Percentiles rank a stretch among this genome's conserved stretches.
Conservation (phyloP, 352 stramenopile species). For the Globisporangium nunn region DNA sequence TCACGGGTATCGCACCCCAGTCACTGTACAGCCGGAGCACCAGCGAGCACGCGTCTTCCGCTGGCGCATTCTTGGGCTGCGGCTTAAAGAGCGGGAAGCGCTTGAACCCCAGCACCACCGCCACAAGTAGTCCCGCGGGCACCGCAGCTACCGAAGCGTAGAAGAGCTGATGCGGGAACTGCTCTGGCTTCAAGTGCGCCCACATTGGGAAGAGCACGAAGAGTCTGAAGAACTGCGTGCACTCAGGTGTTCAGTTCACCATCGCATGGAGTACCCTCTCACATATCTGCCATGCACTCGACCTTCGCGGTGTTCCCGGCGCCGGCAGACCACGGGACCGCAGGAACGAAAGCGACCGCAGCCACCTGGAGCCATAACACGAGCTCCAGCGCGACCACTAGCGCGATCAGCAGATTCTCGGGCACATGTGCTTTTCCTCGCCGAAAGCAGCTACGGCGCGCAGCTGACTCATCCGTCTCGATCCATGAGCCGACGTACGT, state of each 20-base stretch:
- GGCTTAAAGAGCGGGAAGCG: conserved; percentile 63
- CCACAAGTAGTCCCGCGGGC: conserved; percentile 21
- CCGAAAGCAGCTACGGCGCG: conserved; percentile 9
- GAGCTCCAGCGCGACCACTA: conserved; percentile 33
- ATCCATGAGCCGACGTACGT: conserved; percentile 30
- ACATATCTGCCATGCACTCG: neutral
- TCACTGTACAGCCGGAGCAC: conserved; percentile 46
- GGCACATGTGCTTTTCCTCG: conserved; percentile 14
- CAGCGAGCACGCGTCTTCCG: conserved; percentile 45
- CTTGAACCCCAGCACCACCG: conserved; percentile 30
- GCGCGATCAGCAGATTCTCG: conserved; percentile 25
- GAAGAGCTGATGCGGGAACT: conserved; percentile 26
- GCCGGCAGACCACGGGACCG: conserved; percentile 38
- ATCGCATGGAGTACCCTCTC: no score
- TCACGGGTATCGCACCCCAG: conserved; percentile 34
- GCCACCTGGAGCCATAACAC: conserved; percentile 38
- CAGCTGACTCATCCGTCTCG: conserved; percentile 10
- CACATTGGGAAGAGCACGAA: conserved; percentile 43
- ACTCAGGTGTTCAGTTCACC: neutral
- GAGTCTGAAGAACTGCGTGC: conserved; percentile 22
- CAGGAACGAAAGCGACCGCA: conserved; percentile 40
- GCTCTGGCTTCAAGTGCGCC: conserved; percentile 26
- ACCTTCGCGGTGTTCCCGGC: conserved; percentile 25
- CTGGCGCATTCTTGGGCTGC: conserved; percentile 29
- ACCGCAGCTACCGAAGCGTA: conserved; percentile 39